Conservation (phyloP, 805 yeast species). For the Lipomyces starkeyi region DNA sequence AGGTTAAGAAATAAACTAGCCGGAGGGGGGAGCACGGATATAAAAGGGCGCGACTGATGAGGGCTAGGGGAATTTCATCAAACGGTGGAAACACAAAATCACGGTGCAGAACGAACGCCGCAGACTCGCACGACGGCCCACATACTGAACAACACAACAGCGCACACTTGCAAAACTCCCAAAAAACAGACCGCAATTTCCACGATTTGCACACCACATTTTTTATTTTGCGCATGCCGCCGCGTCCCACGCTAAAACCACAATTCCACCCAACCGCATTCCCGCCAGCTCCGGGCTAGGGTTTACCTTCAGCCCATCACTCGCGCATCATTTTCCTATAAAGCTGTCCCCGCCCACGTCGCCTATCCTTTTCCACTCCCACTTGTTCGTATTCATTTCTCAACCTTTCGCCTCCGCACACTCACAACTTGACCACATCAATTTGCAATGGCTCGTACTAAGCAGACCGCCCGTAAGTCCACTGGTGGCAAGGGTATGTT, state of each 20-base stretch:
- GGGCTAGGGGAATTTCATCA: slow-evolving; percentile 36
- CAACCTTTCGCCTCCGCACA: slow-evolving; percentile 6
- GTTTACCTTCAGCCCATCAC: slow-evolving; percentile 22
- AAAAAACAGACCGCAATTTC: slow-evolving; percentile 22
- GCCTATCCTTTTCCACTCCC: slow-evolving; percentile 9
- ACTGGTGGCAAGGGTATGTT: slow-evolving; percentile 73
- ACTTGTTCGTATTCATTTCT: neutral
- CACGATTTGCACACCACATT: slow-evolving; percentile 22
- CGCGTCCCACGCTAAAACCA: neutral
- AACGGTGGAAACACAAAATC: slow-evolving; percentile 2
- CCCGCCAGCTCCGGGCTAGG: slow-evolving; percentile 23
- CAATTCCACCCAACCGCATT: slow-evolving; percentile 4
- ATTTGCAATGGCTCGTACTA: slow-evolving; percentile 76
- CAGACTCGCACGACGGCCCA: neutral
- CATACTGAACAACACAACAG: neutral
- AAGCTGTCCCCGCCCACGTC: slow-evolving; percentile 21
- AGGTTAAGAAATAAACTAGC: neutral
- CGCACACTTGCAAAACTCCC: slow-evolving; percentile 4
- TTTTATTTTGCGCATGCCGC: neutral
- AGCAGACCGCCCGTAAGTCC: slow-evolving; percentile 87
- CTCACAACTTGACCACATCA: neutral
- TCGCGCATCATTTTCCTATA: slow-evolving; percentile 29
- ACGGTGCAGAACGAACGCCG: neutral
- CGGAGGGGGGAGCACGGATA: slow-evolving; percentile 12
- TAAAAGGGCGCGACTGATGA: slow-evolving; percentile 20